A percentile compares a stretch with the other conserved stretches of the same genome.
These are phyloP conservation scores for Hypoxylon sp. DNA, from an alignment of 2,329 filamentous ascomycete genomes.

Conservation along the genomic window DNA sequence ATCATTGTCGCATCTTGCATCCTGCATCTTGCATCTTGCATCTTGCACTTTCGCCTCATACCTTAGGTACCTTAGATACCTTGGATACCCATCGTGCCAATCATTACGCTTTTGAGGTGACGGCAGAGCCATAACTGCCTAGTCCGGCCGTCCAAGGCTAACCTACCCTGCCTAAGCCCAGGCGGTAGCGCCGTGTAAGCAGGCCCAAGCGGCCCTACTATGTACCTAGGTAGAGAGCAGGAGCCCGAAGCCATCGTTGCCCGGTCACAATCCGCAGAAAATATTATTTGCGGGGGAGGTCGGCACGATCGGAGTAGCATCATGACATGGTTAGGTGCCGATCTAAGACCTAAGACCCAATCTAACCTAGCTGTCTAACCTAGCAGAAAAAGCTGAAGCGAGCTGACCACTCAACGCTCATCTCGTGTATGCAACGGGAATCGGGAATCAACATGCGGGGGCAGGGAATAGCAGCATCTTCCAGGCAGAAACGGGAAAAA, in stretches of 20 bases:
- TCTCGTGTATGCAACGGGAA: constrained; percentile 32
- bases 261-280: constrained; percentile 7
- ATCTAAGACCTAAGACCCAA: constrained; percentile 13
- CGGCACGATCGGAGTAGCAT: constrained; percentile 13
- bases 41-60: constrained; percentile 9
- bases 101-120: constrained; percentile 25
- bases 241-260: constrained; percentile 4
- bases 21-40: neutral
- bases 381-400: constrained; percentile 10
- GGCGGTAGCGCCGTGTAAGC: neutral
- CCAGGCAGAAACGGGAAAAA: neutral
- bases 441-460: constrained; percentile 14
- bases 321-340: constrained; percentile 11
- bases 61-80: too few relatives aligned
- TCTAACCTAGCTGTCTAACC: too few relatives aligned
- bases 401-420: constrained; percentile 13
- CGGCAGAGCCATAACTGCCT: constrained; percentile 8
- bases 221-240: too few relatives aligned
- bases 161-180: neutral
- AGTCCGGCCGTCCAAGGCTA: constrained; percentile 7
- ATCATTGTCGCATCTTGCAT: neutral
- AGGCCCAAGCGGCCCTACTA: too few relatives aligned
- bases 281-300: constrained; percentile 6
- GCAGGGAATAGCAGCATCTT: constrained; percentile 3
- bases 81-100: constrained; percentile 11